Percentiles rank a stretch among this genome's conserved stretches.
phyloP scores from a whole-genome alignment of 2,329 filamentous ascomycete genomes.

The Stagonosporopsis rhizophila region DNA sequence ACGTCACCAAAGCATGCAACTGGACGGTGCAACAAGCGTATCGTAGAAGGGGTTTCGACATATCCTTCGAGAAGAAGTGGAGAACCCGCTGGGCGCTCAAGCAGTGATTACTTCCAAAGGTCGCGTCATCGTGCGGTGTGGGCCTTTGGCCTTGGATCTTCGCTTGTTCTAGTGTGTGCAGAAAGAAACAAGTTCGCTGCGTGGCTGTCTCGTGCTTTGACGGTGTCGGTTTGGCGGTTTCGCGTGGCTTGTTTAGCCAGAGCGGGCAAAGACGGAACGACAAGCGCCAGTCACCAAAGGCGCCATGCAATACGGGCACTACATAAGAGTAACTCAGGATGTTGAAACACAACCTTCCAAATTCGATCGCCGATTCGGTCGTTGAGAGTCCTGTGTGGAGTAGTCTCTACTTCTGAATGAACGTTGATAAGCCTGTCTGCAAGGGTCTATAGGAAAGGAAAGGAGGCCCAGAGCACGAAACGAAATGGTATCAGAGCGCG shows the following conservation, averaged over 20 bases:
- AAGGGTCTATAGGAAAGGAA: not conserved
- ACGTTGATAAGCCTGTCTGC: not conserved
- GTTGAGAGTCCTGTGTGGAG: not conserved
- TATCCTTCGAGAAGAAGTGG: conserved; percentile 13
- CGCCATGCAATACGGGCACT: not conserved
- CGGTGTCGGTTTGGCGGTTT: conserved; percentile 11
- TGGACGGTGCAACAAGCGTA: not conserved
- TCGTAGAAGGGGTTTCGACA: not conserved
- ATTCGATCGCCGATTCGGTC: not conserved
- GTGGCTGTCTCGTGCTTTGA: conserved; percentile 14
- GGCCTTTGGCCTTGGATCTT: conserved; percentile 3
- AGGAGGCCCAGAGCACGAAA: not conserved
- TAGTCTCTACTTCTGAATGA: not conserved
- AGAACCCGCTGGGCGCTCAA: conserved; percentile 2
- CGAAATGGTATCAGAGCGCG: not conserved
- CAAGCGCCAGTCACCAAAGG: not conserved
- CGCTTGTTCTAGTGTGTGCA: conserved; percentile 13
- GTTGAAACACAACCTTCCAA: not conserved
- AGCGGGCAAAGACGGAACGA: conserved; percentile 1
- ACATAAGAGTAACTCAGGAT: not conserved
- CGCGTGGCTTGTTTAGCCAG: conserved; percentile 13
- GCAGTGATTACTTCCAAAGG: not conserved
- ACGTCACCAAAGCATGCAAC: not conserved
- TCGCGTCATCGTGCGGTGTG: conserved; percentile 12
- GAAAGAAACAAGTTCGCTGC: not conserved